phyloP scores from a whole-genome alignment of 2,329 filamentous ascomycete genomes.

The Cytospora schulzeri region DNA sequence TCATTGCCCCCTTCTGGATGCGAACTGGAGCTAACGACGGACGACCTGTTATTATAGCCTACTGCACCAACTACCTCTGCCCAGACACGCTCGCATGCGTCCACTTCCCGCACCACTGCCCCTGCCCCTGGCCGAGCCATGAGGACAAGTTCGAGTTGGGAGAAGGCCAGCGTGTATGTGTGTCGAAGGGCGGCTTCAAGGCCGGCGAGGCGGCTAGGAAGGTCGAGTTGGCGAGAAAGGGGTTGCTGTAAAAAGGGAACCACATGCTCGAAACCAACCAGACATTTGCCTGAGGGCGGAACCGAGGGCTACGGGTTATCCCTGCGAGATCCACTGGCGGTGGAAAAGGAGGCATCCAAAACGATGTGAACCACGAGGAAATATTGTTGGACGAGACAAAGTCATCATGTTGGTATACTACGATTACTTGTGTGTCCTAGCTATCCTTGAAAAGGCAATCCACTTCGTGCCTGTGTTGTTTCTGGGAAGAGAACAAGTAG shows the following conservation, averaged over 20 bases:
- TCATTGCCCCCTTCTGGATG: neutral
- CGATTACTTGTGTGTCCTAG: constrained; percentile 16
- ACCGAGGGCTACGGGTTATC: too few species aligned
- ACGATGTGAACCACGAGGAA: neutral
- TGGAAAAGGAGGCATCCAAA: neutral
- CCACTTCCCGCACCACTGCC: constrained; percentile 95
- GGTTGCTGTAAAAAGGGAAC: constrained; percentile 60
- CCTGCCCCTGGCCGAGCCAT: constrained; percentile 76
- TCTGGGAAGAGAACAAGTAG: constrained; percentile 1
- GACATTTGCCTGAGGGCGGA: neutral
- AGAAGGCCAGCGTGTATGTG: constrained; percentile 73
- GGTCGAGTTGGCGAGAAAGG: constrained; percentile 79
- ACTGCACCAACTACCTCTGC: constrained; percentile 91
- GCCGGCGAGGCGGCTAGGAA: constrained; percentile 72
- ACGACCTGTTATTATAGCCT: constrained; percentile 52
- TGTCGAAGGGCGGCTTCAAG: constrained; percentile 75
- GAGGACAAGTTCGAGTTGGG: constrained; percentile 78
- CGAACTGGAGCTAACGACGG: neutral
- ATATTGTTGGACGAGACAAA: neutral
- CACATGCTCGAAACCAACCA: neutral
- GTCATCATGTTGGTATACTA: constrained; percentile 8
- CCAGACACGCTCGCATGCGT: constrained; percentile 94
- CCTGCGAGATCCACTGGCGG: too few species aligned
- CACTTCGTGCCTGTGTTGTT: constrained; percentile 4
- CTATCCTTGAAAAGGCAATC: constrained; percentile 4